Evolutionary conservation across 805 yeast genomes (phyloP).

Genomic region (Debaryomyces maramus): DNA sequence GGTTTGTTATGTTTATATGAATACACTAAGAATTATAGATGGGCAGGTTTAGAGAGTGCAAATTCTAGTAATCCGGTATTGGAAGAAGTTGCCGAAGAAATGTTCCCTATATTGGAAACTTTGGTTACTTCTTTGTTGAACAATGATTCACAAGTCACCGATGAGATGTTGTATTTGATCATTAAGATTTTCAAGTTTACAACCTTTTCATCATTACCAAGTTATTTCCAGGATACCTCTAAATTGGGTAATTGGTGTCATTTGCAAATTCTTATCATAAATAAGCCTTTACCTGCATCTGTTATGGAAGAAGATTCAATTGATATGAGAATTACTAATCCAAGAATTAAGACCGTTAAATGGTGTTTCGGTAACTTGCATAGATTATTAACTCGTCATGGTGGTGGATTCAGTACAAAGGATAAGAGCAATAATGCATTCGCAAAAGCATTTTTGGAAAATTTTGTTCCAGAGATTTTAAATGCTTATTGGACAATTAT

Average conservation of each 20-base stretch:
- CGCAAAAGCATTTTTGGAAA: slow-evolving; percentile 30
- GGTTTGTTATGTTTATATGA: slow-evolving; percentile 42
- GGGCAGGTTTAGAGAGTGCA: slow-evolving; percentile 47
- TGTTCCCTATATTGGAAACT: slow-evolving; percentile 38
- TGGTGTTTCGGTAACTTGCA: slow-evolving; percentile 48
- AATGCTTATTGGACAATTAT: slow-evolving; percentile 44
- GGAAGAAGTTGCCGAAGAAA: slow-evolving; percentile 34
- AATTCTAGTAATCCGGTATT: slow-evolving; percentile 36
- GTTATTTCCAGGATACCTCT: slow-evolving; percentile 34
- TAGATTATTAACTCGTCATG: slow-evolving; percentile 42
- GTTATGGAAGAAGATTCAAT: slow-evolving; percentile 31
- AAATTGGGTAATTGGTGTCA: slow-evolving; percentile 45
- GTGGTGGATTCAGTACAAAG: slow-evolving; percentile 41
- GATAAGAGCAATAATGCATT: slow-evolving; percentile 28
- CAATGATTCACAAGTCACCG: slow-evolving; percentile 18
- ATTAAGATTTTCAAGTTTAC: slow-evolving; percentile 42
- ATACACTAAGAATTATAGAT: slow-evolving; percentile 42
- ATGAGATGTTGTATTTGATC: slow-evolving; percentile 40
- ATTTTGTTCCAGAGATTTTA: slow-evolving; percentile 44
- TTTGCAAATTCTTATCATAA: slow-evolving; percentile 36
- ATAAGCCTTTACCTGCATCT: slow-evolving; percentile 37
- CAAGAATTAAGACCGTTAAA: slow-evolving; percentile 41
- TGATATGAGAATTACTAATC: slow-evolving; percentile 39
- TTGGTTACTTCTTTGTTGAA: slow-evolving; percentile 30
- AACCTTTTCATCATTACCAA: slow-evolving; percentile 38